Percentiles rank a stretch among this genome's conserved stretches.
Conservation (phyloP, 139 green algal genomes). For the Chlorella ohadii region DNA sequence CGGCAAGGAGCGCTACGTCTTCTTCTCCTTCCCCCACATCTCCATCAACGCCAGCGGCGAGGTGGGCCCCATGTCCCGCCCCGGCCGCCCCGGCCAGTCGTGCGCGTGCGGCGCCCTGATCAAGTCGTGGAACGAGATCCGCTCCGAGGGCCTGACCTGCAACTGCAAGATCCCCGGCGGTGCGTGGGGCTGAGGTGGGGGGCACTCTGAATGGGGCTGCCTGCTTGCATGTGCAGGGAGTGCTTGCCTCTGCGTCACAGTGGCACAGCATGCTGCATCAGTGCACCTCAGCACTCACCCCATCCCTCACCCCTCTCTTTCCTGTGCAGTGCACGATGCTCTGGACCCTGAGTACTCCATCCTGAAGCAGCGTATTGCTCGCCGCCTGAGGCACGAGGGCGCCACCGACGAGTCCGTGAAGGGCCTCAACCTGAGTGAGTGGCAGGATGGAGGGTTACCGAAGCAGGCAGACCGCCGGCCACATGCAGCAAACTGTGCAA, state of each 20-base stretch:
- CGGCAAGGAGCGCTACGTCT: conserved; percentile 88
- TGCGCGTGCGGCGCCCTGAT: conserved; percentile 87
- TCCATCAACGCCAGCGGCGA: conserved; percentile 72
- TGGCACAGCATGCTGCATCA: no score
- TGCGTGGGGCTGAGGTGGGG: neutral
- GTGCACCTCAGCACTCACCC: no score
- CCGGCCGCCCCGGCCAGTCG: conserved; percentile 59
- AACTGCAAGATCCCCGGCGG: conserved; percentile 66
- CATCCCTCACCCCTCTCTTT: neutral
- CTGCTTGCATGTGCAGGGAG: no score
- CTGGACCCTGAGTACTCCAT: conserved; percentile 90
- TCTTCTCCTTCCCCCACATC: conserved; percentile 95
- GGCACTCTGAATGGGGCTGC: no score
- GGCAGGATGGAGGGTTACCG: no score
- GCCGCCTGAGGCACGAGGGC: conserved; percentile 60
- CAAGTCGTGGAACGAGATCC: conserved; percentile 45
- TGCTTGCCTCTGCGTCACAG: no score
- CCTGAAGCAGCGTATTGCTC: conserved; percentile 86
- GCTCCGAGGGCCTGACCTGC: conserved; percentile 38
- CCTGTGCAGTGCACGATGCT: conserved; percentile 65
- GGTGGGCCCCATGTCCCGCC: conserved; percentile 71
- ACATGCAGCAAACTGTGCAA: no score
- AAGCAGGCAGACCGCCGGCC: no score
- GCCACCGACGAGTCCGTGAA: conserved; percentile 17
- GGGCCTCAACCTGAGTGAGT: no score